A percentile compares a stretch with the other conserved stretches of the same genome.
Evolutionary conservation across 148 eudicot genomes (phyloP).

Genomic region (Camellia japonica): DNA sequence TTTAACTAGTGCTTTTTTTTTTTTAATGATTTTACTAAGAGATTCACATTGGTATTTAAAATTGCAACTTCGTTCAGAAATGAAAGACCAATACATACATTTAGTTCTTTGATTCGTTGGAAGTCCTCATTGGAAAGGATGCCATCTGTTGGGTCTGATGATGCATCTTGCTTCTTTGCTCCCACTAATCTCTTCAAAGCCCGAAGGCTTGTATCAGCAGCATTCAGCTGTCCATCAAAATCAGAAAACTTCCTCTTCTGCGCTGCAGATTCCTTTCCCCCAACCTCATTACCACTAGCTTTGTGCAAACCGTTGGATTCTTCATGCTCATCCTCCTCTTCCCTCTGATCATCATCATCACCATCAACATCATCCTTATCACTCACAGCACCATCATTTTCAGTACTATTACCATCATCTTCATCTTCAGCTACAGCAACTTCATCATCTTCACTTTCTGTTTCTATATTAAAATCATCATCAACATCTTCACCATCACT

Average conservation of each 20-base stretch:
- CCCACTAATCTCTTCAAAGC: conserved; percentile 78
- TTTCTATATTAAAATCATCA: conserved; percentile 1
- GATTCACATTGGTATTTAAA: neutral
- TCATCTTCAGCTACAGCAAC: conserved; percentile 18
- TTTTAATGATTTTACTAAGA: neutral
- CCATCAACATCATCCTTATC: conserved; percentile 15
- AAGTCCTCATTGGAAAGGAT: conserved; percentile 92
- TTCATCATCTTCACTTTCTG: conserved; percentile 22
- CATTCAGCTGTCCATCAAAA: conserved; percentile 66
- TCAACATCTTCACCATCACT: conserved; percentile 18
- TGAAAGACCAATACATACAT: conserved; percentile 43
- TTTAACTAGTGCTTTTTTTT: neutral
- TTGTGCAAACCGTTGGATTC: conserved; percentile 32
- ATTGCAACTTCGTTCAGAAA: neutral
- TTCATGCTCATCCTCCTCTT: conserved; percentile 32
- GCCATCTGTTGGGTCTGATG: conserved; percentile 48
- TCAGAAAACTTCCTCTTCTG: conserved; percentile 72
- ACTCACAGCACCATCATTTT: conserved; percentile 17
- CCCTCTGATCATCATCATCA: conserved; percentile 21
- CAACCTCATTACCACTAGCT: conserved; percentile 20
- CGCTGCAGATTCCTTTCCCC: conserved; percentile 19
- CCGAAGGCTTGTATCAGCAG: conserved; percentile 75
- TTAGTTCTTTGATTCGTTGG: conserved; percentile 65
- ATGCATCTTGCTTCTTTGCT: conserved; percentile 30
- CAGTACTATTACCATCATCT: conserved; percentile 7